Evolutionary conservation across 495 filamentous ascomycete genomes (phyloP).

Genomic region (Aspergillus homomorphus): DNA sequence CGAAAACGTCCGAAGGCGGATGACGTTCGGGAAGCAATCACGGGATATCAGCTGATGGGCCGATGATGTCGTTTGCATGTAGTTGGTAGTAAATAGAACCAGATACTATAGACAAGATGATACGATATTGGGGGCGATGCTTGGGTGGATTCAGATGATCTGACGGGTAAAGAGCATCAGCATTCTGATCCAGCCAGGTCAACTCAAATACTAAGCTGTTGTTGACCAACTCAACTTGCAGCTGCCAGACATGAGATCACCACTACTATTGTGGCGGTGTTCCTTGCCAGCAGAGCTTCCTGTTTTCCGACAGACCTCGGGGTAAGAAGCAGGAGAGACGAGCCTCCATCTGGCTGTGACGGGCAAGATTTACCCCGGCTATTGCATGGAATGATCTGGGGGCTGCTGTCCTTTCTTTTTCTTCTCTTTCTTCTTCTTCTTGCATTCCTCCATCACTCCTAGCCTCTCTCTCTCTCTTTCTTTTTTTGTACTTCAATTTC

Average conservation of each 20-base stretch:
- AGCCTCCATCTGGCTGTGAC: not conserved
- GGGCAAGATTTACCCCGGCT: slow-evolving; percentile 5
- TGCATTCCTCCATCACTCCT: not conserved
- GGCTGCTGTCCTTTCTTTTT: not conserved
- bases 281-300: not conserved
- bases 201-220: not conserved
- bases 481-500: not conserved
- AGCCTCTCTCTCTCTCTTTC: not conserved
- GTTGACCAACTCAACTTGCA: not conserved
- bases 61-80: not conserved
- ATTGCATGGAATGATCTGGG: not conserved
- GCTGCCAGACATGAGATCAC: not conserved
- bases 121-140: too few relatives aligned
- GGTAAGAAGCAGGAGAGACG: not conserved
- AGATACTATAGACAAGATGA: too few relatives aligned
- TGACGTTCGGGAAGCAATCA: slow-evolving; percentile 13
- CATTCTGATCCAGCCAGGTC: too few relatives aligned
- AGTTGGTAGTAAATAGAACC: too few relatives aligned
- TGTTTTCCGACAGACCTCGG: slow-evolving; percentile 11
- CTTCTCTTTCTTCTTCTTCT: slow-evolving; percentile 2
- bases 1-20: slow-evolving; percentile 22
- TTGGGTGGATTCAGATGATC: not conserved
- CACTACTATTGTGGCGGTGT: not conserved
- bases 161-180: too few relatives aligned
- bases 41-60: slow-evolving; percentile 8